Evolutionary conservation across 2,329 filamentous ascomycete species (phyloP).

Genomic region (Phyllosticta citribraziliensis): DNA sequence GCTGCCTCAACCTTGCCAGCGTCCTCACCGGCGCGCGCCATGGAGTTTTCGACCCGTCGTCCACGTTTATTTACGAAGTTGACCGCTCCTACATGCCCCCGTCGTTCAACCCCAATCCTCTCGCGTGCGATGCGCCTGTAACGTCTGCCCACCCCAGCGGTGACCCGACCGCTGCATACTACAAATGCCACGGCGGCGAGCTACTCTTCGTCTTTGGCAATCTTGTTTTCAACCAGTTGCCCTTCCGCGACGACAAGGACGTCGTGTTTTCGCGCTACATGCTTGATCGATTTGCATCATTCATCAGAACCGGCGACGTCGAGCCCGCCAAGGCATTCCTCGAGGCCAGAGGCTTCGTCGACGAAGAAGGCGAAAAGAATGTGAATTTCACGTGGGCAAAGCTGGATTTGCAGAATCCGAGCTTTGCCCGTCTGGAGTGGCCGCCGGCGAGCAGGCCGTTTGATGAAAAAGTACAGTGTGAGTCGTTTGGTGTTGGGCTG

Average conservation of each 20-base stretch:
- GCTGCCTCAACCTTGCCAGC: conserved; percentile 23
- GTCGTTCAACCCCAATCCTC: conserved; percentile 21
- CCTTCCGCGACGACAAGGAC: conserved; percentile 21
- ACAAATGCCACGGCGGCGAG: conserved; percentile 23
- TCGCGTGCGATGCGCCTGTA: conserved; percentile 24
- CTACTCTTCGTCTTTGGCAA: conserved; percentile 24
- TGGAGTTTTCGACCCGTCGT: conserved; percentile 14
- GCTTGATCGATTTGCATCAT: conserved; percentile 24
- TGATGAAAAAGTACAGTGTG: conserved; percentile 20
- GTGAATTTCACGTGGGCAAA: conserved; percentile 14
- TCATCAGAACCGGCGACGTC: conserved; percentile 21
- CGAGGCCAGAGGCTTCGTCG: conserved; percentile 19
- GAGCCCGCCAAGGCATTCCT: conserved; percentile 17
- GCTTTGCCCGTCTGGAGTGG: conserved; percentile 20
- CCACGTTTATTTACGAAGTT: conserved; percentile 23
- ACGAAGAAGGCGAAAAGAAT: conserved; percentile 15
- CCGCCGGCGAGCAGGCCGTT: conserved; percentile 13
- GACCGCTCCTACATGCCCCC: conserved; percentile 22
- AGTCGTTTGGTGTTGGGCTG: conserved; percentile 17
- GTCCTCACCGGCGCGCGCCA: conserved; percentile 17
- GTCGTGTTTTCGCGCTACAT: conserved; percentile 23
- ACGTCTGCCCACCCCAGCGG: conserved; percentile 18
- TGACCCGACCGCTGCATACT: conserved; percentile 17
- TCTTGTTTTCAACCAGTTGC: conserved; percentile 24
- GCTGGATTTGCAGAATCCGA: conserved; percentile 10